These are phyloP conservation scores for Penicillium taxi DNA, from an alignment of 495 filamentous ascomycete genomes.

Conservation along the genomic window DNA sequence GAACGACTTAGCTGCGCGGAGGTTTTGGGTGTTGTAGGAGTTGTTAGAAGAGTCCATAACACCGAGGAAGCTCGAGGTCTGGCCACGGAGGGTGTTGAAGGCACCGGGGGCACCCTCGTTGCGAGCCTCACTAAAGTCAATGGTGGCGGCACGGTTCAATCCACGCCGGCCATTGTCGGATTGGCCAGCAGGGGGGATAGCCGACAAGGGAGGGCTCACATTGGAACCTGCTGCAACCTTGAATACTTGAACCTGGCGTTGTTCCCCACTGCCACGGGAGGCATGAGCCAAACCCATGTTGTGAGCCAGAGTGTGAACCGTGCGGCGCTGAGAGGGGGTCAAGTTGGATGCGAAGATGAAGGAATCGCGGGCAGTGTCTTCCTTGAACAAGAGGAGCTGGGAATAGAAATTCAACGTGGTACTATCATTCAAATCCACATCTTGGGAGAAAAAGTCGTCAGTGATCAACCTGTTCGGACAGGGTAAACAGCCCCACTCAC, in stretches of 20 bases:
- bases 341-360: constrained; percentile 75
- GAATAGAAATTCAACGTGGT: constrained; percentile 80
- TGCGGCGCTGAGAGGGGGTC: constrained; percentile 73
- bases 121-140: constrained; percentile 90
- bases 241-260: constrained; percentile 82
- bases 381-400: constrained; percentile 81
- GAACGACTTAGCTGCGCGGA: constrained; percentile 95
- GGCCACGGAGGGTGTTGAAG: constrained; percentile 67
- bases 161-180: constrained; percentile 69
- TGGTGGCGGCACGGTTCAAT: constrained; percentile 91
- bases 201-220: constrained; percentile 54
- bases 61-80: constrained; percentile 68
- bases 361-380: constrained; percentile 65
- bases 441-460: constrained; percentile 20
- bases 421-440: constrained; percentile 88
- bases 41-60: constrained; percentile 75
- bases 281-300: constrained; percentile 86
- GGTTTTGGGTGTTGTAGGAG: constrained; percentile 57
- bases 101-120: constrained; percentile 53
- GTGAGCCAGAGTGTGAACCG: constrained; percentile 89
- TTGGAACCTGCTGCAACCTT: constrained; percentile 55
- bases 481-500: constrained; percentile 32
- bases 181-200: constrained; percentile 54
- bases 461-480: constrained; percentile 17
- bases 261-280: constrained; percentile 77